These are phyloP conservation scores for Bruguiera sexangula DNA, from an alignment of 345 rosid genomes.

Conservation along the genomic window DNA sequence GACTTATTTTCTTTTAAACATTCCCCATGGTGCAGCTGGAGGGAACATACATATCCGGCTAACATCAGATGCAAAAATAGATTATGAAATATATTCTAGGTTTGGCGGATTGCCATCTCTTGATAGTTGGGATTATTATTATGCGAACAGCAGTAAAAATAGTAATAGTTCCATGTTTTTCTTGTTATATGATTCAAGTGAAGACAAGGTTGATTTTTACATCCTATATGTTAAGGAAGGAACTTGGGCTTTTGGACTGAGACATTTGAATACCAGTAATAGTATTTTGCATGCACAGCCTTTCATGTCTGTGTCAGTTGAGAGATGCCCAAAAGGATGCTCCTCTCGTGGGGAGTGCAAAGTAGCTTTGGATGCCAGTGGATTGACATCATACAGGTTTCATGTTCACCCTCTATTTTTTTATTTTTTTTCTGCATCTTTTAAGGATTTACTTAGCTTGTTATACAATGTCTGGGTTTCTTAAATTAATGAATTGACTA, in stretches of 20 bases:
- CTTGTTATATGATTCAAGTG: constrained; percentile 57
- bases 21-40: constrained; percentile 91
- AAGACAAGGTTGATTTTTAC: constrained; percentile 78
- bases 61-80: constrained; percentile 46
- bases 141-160: constrained; percentile 55
- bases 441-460: background rate
- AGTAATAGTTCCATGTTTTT: constrained; percentile 65
- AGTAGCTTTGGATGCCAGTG: constrained; percentile 80
- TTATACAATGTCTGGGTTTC: no score
- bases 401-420: constrained; percentile 3
- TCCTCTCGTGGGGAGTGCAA: constrained; percentile 78
- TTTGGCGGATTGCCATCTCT: constrained; percentile 73
- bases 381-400: constrained; percentile 84
- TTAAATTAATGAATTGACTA: background rate
- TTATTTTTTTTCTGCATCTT: background rate
- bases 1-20: constrained; percentile 73
- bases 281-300: constrained; percentile 40
- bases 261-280: constrained; percentile 39
- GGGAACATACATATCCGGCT: constrained; percentile 74
- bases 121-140: constrained; percentile 73
- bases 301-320: constrained; percentile 71
- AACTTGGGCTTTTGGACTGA: constrained; percentile 76
- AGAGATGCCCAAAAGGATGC: constrained; percentile 87
- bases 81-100: constrained; percentile 73
- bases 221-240: constrained; percentile 84